Evolutionary conservation across 257 asterid genomes (phyloP), one percentile per base, ranked within the genome.

Genomic region (Fraxinus cuspidata): DNA sequence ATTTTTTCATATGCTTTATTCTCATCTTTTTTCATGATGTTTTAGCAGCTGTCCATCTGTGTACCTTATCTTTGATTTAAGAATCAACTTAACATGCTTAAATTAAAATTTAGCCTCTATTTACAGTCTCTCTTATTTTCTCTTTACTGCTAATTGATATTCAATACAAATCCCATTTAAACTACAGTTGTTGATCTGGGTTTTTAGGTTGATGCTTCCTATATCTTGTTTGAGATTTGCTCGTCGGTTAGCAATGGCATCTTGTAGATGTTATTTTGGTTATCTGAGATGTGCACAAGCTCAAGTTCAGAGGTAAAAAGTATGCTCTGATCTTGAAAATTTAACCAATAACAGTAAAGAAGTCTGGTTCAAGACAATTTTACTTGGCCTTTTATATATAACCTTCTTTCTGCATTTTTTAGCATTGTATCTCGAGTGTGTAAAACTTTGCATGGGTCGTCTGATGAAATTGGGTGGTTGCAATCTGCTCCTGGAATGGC

Each of bases 401-500:
- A 63, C 84, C 64, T 64, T 64, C n/a, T 72, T 68, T 76, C 78
- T 68, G 47, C 56, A 23, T 19, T n/a, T 76, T 73, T 75, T 79
- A 95, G 99, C 49, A 11, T 88, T 78, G 77, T 83, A 70, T 86
- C 88, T 34, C 89, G 94, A 75, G 82, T 91, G 28, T 47, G 85
- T 70, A 90, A 42, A 82, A 86, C 97, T 65, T 85, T 91, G 79
- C 91, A 53, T 74, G 99, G 99, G 58, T 95, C 99, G 75, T 89
- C 96, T 72, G 90, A 86, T 85, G 99, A 93, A 81, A 93, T 95
- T 79, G 99, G 99, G 51, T 95, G 99, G 99, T 78, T 95, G 78
- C 98, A 91, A 83, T 76, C 74, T 70, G 89, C 88, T 75, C 90
- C 94, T 31, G 92, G 83, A 77, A 87, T 89, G 94, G 90, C 94